These are phyloP conservation scores for Phanerochaete sordida DNA, from an alignment of 768 basidiomycete genomes.

Conservation along the genomic window DNA sequence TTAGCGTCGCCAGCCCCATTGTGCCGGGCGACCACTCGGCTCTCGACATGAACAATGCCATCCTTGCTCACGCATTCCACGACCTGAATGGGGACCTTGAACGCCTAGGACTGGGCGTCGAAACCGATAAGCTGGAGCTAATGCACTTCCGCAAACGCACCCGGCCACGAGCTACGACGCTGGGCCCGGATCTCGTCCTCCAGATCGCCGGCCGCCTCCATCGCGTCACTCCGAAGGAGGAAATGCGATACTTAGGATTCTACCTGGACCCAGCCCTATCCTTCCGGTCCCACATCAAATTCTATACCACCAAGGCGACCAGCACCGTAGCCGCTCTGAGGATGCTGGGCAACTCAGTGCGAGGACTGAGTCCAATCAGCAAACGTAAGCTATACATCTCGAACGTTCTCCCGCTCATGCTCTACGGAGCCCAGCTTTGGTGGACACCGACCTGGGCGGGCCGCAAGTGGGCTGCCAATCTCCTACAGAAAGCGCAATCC, in stretches of 20 bases:
- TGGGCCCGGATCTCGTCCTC: not conserved
- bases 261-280: slow-evolving; percentile 11
- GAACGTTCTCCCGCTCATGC: slow-evolving; percentile 16
- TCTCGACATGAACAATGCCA: not conserved
- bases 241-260: slow-evolving; percentile 15
- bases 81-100: not conserved
- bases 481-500: slow-evolving; percentile 13
- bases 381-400: slow-evolving; percentile 14
- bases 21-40: not conserved
- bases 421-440: slow-evolving; percentile 19
- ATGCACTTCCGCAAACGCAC: slow-evolving; percentile 10
- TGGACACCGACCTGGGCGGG: slow-evolving; percentile 13
- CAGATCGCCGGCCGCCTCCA: slow-evolving; percentile 1
- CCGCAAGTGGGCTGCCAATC: not conserved
- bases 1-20: not conserved
- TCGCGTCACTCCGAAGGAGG: not conserved
- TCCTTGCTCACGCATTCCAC: not conserved
- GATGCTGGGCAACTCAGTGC: slow-evolving; percentile 17
- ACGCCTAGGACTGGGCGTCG: slow-evolving; percentile 6
- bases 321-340: slow-evolving; percentile 9
- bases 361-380: slow-evolving; percentile 12
- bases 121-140: slow-evolving; percentile 10
- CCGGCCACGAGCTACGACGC: not conserved
- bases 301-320: slow-evolving; percentile 10
- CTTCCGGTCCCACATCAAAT: slow-evolving; percentile 6